These are phyloP conservation scores for Nectriaceae sp. DNA, from an alignment of 2,329 filamentous ascomycete species.

Conservation along the genomic window DNA sequence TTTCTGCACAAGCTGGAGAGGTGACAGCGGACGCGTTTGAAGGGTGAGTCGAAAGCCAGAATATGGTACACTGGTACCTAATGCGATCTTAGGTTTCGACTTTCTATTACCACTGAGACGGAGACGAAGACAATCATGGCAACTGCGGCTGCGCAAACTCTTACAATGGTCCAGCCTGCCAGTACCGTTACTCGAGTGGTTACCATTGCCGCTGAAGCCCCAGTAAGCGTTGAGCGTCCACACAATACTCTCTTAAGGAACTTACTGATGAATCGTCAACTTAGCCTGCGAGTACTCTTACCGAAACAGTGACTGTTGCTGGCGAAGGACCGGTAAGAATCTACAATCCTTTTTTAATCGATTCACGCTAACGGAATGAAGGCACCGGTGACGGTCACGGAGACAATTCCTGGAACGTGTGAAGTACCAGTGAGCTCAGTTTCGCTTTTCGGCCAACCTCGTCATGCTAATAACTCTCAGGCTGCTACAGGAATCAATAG, in stretches of 20 bases:
- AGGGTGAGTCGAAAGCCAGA: constrained; percentile 17
- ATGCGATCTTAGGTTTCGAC: constrained; percentile 15
- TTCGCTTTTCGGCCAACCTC: too few relatives aligned
- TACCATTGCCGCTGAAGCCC: constrained; percentile 16
- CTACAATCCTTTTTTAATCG: neutral
- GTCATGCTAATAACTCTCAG: neutral
- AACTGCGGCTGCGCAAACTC: constrained; percentile 7
- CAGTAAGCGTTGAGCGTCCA: constrained; percentile 8
- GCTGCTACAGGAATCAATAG: neutral
- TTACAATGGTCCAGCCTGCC: constrained; percentile 18
- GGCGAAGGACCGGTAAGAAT: constrained; percentile 21
- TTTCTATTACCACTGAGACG: constrained; percentile 25
- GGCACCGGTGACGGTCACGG: constrained; percentile 20
- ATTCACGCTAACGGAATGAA: constrained; percentile 1
- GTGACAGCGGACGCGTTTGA: constrained; percentile 18
- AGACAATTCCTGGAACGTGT: constrained; percentile 14
- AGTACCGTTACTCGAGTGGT: constrained; percentile 13
- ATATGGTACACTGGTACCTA: constrained; percentile 1
- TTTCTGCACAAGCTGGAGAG: neutral
- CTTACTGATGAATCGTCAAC: neutral
- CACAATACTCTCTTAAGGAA: neutral
- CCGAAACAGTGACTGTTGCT: constrained; percentile 12
- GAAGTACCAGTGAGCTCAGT: constrained; percentile 6
- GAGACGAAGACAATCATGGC: constrained; percentile 14
- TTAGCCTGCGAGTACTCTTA: constrained; percentile 6